Evolutionary conservation across 192 early-diverging fungal species (phyloP).

Genomic region (Backusella morwellensis): DNA sequence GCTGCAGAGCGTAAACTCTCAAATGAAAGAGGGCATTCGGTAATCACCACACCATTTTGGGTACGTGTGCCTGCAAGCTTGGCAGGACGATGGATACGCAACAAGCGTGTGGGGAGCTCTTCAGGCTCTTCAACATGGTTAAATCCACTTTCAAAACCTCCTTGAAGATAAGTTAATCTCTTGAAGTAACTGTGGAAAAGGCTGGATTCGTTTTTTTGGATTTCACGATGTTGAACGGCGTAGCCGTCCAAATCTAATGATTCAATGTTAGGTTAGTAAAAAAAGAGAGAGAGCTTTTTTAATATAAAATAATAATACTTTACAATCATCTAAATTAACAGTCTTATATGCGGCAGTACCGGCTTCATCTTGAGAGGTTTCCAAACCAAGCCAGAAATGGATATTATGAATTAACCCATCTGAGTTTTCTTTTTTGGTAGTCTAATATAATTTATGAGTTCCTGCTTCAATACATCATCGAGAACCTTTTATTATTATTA

Average conservation of each 20-base stretch:
- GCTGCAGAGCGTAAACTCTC: conserved; percentile 64
- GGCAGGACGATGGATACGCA: conserved; percentile 51
- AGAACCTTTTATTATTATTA: background rate
- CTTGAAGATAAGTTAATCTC: conserved; percentile 51
- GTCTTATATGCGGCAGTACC: conserved; percentile 88
- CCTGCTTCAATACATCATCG: background rate
- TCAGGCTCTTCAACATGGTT: conserved; percentile 55
- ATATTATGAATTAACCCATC: conserved; percentile 70
- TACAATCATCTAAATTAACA: conserved; percentile 72
- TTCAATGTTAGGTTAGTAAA: background rate
- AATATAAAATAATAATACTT: background rate
- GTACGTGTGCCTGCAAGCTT: conserved; percentile 32
- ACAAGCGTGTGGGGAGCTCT: conserved; percentile 43
- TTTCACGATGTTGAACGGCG: conserved; percentile 78
- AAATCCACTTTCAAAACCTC: conserved; percentile 76
- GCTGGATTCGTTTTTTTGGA: conserved; percentile 64
- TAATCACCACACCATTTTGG: conserved; percentile 52
- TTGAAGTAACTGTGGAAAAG: conserved; percentile 72
- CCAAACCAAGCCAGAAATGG: conserved; percentile 83
- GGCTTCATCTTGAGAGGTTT: conserved; percentile 76
- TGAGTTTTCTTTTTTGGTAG: conserved; percentile 56
- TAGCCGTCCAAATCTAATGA: conserved; percentile 52
- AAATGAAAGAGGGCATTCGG: conserved; percentile 54
- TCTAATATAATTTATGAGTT: conserved; percentile 36
- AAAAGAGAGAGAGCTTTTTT: background rate